phyloP scores from a whole-genome alignment of 257 asterid genomes.

The Orobanche coerulescens region DNA sequence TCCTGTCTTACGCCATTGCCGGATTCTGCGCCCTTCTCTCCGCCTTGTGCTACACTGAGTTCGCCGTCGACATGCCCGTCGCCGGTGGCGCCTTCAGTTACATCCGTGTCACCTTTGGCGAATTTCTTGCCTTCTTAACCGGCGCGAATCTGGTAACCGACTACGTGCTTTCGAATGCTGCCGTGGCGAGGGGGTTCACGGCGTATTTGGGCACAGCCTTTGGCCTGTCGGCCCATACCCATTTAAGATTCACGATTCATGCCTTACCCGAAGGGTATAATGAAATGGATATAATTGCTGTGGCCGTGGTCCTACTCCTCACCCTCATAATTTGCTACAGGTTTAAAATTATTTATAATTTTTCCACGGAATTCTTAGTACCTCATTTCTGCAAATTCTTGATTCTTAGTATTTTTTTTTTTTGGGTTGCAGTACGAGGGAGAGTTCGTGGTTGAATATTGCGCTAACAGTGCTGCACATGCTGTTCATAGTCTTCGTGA shows the following conservation, averaged over 20 bases:
- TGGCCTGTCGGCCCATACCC: constrained; percentile 39
- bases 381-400: neutral
- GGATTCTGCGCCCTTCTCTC: constrained; percentile 93
- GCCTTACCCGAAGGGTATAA: constrained; percentile 68
- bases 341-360: constrained; percentile 31
- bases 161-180: constrained; percentile 91
- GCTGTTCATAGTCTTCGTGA: constrained; percentile 61
- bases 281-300: constrained; percentile 73
- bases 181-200: constrained; percentile 91
- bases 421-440: constrained; percentile 52
- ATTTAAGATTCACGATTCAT: constrained; percentile 42
- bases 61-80: constrained; percentile 95
- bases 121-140: constrained; percentile 73
- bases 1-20: constrained; percentile 89
- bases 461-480: constrained; percentile 67
- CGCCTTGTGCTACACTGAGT: constrained; percentile 93
- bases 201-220: constrained; percentile 63
- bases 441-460: constrained; percentile 81
- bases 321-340: constrained; percentile 84
- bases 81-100: constrained; percentile 98
- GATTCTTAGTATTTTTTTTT: neutral
- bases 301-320: constrained; percentile 56
- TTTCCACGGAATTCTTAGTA: neutral
- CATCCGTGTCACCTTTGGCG: constrained; percentile 89
- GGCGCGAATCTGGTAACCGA: constrained; percentile 81